Evolutionary conservation across 352 stramenopile genomes (phyloP).

Genomic region (Globisporangium mamillatum): DNA sequence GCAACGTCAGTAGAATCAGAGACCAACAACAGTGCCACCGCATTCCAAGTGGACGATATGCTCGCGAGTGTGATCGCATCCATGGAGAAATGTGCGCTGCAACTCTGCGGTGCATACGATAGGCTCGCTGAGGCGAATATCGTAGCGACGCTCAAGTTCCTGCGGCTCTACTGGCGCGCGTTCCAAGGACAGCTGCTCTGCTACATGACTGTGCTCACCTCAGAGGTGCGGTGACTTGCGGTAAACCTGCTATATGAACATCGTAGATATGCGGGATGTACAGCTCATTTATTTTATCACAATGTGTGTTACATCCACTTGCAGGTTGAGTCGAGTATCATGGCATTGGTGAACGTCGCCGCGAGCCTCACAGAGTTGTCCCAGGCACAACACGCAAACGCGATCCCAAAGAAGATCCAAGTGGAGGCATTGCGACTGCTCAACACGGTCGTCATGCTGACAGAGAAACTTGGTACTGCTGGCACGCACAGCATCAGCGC

Average conservation of each 20-base stretch:
- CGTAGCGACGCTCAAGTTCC: slow-evolving; percentile 29
- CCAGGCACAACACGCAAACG: neutral
- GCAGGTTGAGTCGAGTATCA: slow-evolving; percentile 39
- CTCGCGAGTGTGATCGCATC: slow-evolving; percentile 26
- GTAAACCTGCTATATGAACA: neutral
- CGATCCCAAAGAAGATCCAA: slow-evolving; percentile 19
- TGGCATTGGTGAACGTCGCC: slow-evolving; percentile 39
- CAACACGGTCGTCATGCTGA: slow-evolving; percentile 32
- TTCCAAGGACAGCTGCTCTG: slow-evolving; percentile 53
- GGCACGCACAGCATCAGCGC: neutral
- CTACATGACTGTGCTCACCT: slow-evolving; percentile 25
- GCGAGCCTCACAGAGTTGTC: slow-evolving; percentile 28
- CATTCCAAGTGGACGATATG: slow-evolving; percentile 33
- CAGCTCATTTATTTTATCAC: neutral
- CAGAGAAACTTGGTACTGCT: slow-evolving; percentile 23
- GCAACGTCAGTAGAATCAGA: neutral
- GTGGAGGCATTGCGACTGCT: slow-evolving; percentile 30
- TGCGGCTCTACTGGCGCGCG: slow-evolving; percentile 55
- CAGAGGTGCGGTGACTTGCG: slow-evolving; percentile 8
- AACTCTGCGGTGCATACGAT: slow-evolving; percentile 9
- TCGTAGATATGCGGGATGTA: too few species aligned
- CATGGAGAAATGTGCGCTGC: slow-evolving; percentile 26
- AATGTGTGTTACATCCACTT: neutral
- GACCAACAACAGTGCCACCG: neutral
- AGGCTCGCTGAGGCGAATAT: neutral